Evolutionary conservation across 176 grass and related monocot species (phyloP).

Genomic region (Carex kokanica): DNA sequence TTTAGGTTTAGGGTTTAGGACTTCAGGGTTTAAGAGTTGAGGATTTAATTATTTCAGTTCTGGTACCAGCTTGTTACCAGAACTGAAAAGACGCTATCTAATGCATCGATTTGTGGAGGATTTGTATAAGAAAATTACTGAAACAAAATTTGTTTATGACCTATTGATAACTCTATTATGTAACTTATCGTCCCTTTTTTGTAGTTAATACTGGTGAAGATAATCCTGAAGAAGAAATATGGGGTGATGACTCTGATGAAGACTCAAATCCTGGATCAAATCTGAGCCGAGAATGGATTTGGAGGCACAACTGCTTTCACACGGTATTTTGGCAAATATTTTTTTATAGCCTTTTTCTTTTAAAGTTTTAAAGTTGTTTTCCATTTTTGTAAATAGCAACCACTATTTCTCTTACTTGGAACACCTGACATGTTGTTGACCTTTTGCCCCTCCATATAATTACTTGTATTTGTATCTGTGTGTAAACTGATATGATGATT

Average conservation of each 20-base stretch:
- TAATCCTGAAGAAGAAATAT: conserved; percentile 30
- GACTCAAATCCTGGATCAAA: conserved; percentile 15
- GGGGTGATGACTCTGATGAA: conserved; percentile 40
- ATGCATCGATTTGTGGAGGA: background rate
- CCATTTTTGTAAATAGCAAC: background rate
- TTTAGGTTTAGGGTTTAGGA: too few species aligned
- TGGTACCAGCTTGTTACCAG: background rate
- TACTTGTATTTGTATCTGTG: too few species aligned
- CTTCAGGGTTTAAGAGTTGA: too few species aligned
- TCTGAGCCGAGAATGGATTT: conserved; percentile 63
- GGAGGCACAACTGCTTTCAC: conserved; percentile 51
- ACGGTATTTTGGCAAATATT: conserved; percentile 42
- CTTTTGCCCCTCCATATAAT: too few species aligned
- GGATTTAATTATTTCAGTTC: too few species aligned
- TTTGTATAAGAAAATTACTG: background rate
- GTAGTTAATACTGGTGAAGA: conserved; percentile 9
- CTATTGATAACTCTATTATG: background rate
- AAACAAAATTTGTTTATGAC: background rate
- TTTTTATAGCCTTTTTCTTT: background rate
- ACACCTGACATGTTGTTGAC: background rate
- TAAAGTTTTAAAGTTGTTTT: background rate
- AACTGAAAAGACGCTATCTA: background rate
- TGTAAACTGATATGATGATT: background rate
- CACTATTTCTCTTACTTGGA: background rate
- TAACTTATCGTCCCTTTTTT: background rate